These are phyloP conservation scores for Eutrema japonicum DNA, from an alignment of 345 rosid genomes.

Conservation along the genomic window DNA sequence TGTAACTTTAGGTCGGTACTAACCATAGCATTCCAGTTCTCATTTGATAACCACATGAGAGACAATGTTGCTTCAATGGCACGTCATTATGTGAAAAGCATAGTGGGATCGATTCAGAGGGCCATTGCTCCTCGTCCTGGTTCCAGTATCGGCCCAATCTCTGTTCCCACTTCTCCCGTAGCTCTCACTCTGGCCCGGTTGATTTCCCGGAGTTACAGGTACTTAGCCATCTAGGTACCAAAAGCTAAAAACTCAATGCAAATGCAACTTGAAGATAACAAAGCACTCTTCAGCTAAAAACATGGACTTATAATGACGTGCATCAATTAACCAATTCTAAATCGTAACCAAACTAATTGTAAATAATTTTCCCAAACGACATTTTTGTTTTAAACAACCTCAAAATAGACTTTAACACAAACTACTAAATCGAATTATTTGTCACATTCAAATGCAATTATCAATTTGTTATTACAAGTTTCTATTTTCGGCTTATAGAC, in stretches of 20 bases:
- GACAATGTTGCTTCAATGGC: constrained; percentile 97
- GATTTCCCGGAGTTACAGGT: constrained; percentile 91
- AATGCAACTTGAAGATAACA: too few species aligned
- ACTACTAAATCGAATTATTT: background rate
- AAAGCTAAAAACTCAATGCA: too few species aligned
- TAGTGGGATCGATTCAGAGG: constrained; percentile 94
- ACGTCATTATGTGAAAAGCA: constrained; percentile 83
- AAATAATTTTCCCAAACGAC: background rate
- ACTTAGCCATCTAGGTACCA: background rate
- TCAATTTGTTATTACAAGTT: constrained; percentile 25
- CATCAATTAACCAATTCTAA: background rate
- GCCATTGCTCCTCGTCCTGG: constrained; percentile 77
- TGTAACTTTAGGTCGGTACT: constrained; percentile 81
- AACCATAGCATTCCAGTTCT: constrained; percentile 88
- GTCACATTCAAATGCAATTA: background rate
- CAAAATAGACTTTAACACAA: background rate
- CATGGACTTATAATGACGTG: constrained; percentile 5
- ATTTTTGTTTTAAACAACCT: background rate
- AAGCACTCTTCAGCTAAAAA: too few species aligned
- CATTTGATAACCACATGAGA: constrained; percentile 76
- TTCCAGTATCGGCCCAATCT: constrained; percentile 52
- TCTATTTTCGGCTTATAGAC: constrained; percentile 1
- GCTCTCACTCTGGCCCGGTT: constrained; percentile 86
- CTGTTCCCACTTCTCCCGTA: constrained; percentile 88
- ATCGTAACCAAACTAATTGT: background rate